Evolutionary conservation across 345 rosid species (phyloP), one percentile per base, ranked within the genome.

Genomic region (Melaleuca quinquenervia): DNA sequence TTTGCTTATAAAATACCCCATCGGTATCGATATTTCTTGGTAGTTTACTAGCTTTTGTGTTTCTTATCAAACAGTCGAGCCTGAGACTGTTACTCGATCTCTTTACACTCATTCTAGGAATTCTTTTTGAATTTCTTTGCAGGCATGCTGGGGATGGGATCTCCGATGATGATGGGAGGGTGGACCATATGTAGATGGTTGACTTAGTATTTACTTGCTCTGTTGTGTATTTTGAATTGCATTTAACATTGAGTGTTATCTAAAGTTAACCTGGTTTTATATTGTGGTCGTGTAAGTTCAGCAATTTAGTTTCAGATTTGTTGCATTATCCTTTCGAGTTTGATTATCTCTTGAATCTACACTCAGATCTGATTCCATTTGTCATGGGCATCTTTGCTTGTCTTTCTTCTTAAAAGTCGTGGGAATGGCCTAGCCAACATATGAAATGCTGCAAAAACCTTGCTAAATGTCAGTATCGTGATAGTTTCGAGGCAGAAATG

Each of bases 91-190:
- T n/a, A 52, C 7, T 8, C n/a, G 20, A 21, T 60, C 22, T 11
- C 70, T 85, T 53, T 21, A 22, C 11, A 74, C 62, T 86, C 9
- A 87, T 45, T 22, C 27, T 32, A 16, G 32, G 85, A 49, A 10
- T 82, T 84, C 29, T 80, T 51, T 20, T 70, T 70, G 6, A 70
- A 52, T 86, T 88, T 88, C 86, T 83, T 84, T 90, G 87, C 93
- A 97, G 99, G 92, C 97, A 90, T 91, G 98, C 91, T 75, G 95
- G 97, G 85, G 99, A 94, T 88, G 95, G 95, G 75, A 88, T 91
- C 27, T 90, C 87, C 11, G 95, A 95, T 26, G 96, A 92, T 45
- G 97, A 93, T 45, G 87, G 93, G 70, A 89, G 92, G 89, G 88
- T 27, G 20, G 94, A 93, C 89, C 93, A 86, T 83, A 89, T 91